A percentile compares a stretch with the other conserved stretches of the same genome.
phyloP scores from a whole-genome alignment of 2,329 filamentous ascomycete genomes.

The Lachnellula hyalina region DNA sequence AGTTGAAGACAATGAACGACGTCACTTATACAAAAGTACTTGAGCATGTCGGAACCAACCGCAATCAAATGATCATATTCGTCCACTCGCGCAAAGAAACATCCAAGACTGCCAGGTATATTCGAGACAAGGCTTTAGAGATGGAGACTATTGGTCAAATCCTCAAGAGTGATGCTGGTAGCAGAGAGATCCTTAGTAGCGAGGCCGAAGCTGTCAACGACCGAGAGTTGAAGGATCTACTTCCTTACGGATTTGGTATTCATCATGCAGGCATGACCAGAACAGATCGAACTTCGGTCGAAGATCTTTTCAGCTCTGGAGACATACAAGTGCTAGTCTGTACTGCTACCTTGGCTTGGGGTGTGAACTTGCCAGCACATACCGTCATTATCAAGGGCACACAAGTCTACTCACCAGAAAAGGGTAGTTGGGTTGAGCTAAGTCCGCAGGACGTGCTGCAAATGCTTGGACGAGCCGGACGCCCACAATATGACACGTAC shows the following conservation, averaged over 20 bases:
- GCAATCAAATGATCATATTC: constrained; percentile 98
- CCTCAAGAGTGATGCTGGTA: constrained; percentile 85
- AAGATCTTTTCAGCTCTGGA: constrained; percentile 88
- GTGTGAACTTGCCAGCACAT: constrained; percentile 95
- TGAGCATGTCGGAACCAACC: constrained; percentile 87
- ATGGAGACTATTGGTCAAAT: constrained; percentile 96
- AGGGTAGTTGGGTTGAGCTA: constrained; percentile 96
- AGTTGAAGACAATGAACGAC: constrained; percentile 98
- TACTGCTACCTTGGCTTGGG: constrained; percentile 97
- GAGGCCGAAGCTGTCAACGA: constrained; percentile 80
- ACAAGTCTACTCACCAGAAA: constrained; percentile 95
- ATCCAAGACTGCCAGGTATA: constrained; percentile 92
- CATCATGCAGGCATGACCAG: constrained; percentile 97
- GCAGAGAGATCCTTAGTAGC: constrained; percentile 79
- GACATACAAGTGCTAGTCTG: constrained; percentile 93
- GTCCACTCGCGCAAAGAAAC: constrained; percentile 98
- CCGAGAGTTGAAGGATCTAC: constrained; percentile 81
- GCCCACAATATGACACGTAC: constrained; percentile 95
- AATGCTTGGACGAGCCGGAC: constrained; percentile 95
- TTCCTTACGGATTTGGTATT: constrained; percentile 96
- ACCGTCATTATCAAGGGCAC: constrained; percentile 99
- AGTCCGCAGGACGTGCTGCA: constrained; percentile 97
- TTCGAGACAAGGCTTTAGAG: constrained; percentile 95
- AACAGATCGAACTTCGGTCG: constrained; percentile 89
- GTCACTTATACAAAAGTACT: constrained; percentile 97